Percentiles rank a stretch among this genome's conserved stretches.
phyloP scores from a whole-genome alignment of 805 yeast genomes.

The Starmerella bombicola region DNA sequence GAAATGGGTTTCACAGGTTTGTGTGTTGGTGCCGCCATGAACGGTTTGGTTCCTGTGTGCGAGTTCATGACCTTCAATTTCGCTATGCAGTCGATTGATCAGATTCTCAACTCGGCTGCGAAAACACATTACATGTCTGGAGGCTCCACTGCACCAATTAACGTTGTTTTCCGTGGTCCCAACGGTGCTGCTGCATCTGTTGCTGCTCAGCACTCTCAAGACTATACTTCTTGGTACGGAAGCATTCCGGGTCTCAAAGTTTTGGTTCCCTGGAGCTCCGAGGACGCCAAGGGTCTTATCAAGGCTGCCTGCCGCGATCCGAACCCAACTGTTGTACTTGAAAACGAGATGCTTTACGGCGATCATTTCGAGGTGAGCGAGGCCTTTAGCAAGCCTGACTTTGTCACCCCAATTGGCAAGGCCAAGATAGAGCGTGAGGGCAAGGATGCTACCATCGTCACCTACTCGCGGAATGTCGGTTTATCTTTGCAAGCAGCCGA shows the following conservation, averaged over 20 bases:
- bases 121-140: conserved; percentile 99
- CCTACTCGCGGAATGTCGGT: conserved; percentile 85
- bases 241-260: conserved; percentile 97
- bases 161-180: conserved; percentile 97
- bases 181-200: conserved; percentile 99
- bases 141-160: conserved; percentile 86
- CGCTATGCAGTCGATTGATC: conserved; percentile 99
- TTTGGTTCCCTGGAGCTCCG: conserved; percentile 86
- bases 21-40: conserved; percentile 91
- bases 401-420: conserved; percentile 82
- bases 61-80: conserved; percentile 99
- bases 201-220: conserved; percentile 98
- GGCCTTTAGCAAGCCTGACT: conserved; percentile 80
- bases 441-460: conserved; percentile 73
- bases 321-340: conserved; percentile 90
- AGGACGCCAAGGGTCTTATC: conserved; percentile 88
- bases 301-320: conserved; percentile 98
- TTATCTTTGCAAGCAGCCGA: conserved; percentile 86
- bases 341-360: conserved; percentile 90
- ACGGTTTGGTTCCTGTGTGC: conserved; percentile 90
- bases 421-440: conserved; percentile 95
- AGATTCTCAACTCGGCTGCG: conserved; percentile 95
- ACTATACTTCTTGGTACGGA: conserved; percentile 96
- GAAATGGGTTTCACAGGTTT: conserved; percentile 98
- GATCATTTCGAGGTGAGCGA: conserved; percentile 81